Base-by-base conservation (phyloP, 164 flowering plant species). In the Vitis rotundifolia region DNA sequence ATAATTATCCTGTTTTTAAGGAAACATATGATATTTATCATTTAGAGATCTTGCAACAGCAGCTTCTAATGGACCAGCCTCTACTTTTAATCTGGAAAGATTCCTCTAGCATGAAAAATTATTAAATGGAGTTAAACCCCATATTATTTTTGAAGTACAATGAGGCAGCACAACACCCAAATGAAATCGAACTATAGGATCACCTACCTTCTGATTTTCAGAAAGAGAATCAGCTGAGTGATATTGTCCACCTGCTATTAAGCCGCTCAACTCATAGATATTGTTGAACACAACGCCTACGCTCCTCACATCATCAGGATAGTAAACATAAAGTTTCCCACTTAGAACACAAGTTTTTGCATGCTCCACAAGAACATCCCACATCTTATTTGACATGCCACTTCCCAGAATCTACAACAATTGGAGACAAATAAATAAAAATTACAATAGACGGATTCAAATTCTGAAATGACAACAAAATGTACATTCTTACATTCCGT, bases 371-470 rank as follows among this genome's bases (percentile, higher is more conserved):
- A 93, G 92, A 50, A 82, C 87, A 51, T 95, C 99, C 99, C 99
- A 95, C 99, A 95, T 95, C 81, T 91, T 95, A 77, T 93, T 95
- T 37, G 99, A 95, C 99, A 95, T 95, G 75, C 98, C 99, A 77
- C 97, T 91, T 67, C 99, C 98, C 61, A 95, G 97, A 69, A 95
- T 88, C 99, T 95, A 71, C 69, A 81, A 73, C 10, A 67, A 66
- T 18, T 8, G 11, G 18, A 68, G 9, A 68, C 37, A 50, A 49
- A 63, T 44, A 64, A 57, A 69, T 14, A 7, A 63, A 67, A 62
- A 67, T 11, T 66, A 1, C 6, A 61, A 60, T 5, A 44, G 2
- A 59, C 26, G 4, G 9, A 57, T 29, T 19, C 8, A 0, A 66
- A 47, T 19, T 50, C 11, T 59, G 48, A 51, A 67, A 54, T 44